Evolutionary conservation across 441 rosid species (phyloP), one percentile per base, ranked within the genome.

Genomic region (Bocquillonia castaneifolia): DNA sequence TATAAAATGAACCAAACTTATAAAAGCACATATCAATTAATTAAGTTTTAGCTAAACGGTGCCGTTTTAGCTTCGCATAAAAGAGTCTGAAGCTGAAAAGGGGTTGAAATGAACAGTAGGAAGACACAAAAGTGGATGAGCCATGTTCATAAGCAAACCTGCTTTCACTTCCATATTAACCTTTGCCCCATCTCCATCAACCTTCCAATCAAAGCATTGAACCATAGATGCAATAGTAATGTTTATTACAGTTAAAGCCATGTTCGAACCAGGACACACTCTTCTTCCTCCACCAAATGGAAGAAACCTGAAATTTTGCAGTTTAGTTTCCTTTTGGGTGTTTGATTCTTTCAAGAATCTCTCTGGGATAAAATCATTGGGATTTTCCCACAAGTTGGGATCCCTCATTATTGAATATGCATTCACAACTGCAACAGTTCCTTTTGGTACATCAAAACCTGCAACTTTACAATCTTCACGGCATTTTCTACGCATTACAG

Each of bases 391-490:
- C 39, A 65, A 10, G 1, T 73, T 15, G 1, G 81, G 84, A 59
- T 85, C 86, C 45, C 80, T 78, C 84, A 79, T 74, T 63, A 84
- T 78, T 8, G 85, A 77, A 67, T 74, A 82, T 17, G 66, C 6
- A 39, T 80, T 80, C 13, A 81, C 65, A 0, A 69, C n/a, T 44
- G 78, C 64, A 0, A 70, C 32, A 23, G 79, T 70, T 17, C 68
- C 68, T 68, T 72, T 64, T 0, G 81, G 76, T 62, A 78, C 64
- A 53, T 79, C 77, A 66, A 28, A 81, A 23, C 72, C 84, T 62
- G 58, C 74, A 29, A 85, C 70, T 64, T 58, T 66, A 64, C 80
- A 79, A 23, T 59, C 69, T 63, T 72, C 64, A 9, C 66, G 29
- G 61, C 77, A 66, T 44, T 44, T 74, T 57, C 83, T 68, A 25